Evolutionary conservation across 768 basidiomycete genomes (phyloP).

Genomic region (Russula ochroleuca): DNA sequence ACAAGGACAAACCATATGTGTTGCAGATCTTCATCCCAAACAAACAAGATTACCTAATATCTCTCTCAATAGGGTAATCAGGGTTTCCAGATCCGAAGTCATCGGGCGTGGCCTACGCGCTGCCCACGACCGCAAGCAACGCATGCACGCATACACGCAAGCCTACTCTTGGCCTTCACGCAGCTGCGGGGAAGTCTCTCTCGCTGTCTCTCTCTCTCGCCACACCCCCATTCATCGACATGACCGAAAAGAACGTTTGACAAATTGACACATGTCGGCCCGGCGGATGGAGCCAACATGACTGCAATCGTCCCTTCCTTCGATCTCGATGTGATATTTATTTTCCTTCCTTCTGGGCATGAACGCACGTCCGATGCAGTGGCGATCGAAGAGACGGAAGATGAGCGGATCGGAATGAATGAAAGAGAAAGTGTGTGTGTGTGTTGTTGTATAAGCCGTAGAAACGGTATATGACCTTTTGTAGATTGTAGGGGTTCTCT

Average conservation of each 20-base stretch:
- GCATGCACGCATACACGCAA: slow-evolving; percentile 3
- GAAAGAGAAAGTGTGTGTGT: background rate
- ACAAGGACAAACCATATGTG: background rate
- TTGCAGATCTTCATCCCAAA: slow-evolving; percentile 17
- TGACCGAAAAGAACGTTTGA: background rate
- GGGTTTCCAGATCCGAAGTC: slow-evolving; percentile 8
- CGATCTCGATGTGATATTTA: background rate
- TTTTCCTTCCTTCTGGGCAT: background rate
- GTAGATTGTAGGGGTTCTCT: slow-evolving; percentile 13
- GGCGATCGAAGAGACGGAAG: slow-evolving; percentile 18
- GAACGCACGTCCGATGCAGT: slow-evolving; percentile 15
- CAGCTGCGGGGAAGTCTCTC: slow-evolving; percentile 9
- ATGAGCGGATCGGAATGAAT: slow-evolving; percentile 21
- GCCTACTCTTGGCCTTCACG: slow-evolving; percentile 9
- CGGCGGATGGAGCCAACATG: background rate
- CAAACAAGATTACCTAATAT: slow-evolving; percentile 3
- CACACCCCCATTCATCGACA: slow-evolving; percentile 8
- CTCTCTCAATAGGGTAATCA: slow-evolving; percentile 9
- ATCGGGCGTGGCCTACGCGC: slow-evolving; percentile 14
- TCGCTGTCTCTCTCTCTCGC: background rate
- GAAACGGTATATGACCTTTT: slow-evolving; percentile 7
- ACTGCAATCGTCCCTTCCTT: background rate
- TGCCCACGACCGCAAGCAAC: background rate
- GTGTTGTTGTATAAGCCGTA: slow-evolving; percentile 2
- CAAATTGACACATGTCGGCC: slow-evolving; percentile 9